These are phyloP conservation scores for Azolla pinnata DNA, from an alignment of 75 land plant species.

Conservation along the genomic window DNA sequence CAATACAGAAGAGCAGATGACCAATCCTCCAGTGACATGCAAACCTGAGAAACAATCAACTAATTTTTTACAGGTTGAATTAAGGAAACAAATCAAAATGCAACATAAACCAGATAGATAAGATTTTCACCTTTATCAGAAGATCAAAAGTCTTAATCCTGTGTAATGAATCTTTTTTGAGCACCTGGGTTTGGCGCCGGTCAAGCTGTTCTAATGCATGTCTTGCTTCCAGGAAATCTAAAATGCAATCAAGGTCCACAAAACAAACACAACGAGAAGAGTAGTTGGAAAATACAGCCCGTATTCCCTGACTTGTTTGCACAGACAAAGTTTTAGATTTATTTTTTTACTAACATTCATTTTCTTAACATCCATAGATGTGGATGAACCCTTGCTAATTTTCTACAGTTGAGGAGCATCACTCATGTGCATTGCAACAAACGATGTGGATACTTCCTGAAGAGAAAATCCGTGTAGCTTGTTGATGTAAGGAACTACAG, in stretches of 20 bases:
- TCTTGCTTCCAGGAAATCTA: conserved; percentile 22
- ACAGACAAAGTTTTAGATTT: background rate
- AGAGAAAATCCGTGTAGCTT: no score
- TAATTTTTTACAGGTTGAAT: background rate
- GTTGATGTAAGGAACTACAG: background rate
- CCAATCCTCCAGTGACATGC: conserved; percentile 65
- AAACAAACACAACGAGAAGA: no score
- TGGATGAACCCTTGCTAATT: no score
- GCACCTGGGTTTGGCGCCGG: conserved; percentile 33
- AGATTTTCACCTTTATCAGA: conserved; percentile 54
- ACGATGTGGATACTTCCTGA: no score
- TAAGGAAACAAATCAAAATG: background rate
- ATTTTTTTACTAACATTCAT: no score
- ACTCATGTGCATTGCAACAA: no score
- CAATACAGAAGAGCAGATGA: conserved; percentile 51
- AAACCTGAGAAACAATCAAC: conserved; percentile 29
- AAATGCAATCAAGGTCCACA: no score
- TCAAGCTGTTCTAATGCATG: conserved; percentile 34
- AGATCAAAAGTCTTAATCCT: conserved; percentile 57
- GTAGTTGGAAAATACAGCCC: no score
- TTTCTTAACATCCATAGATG: no score
- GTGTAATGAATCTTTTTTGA: conserved; percentile 45
- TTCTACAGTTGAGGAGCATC: no score
- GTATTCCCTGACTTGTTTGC: background rate
- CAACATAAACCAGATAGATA: no score